Conservation (phyloP, 257 asterid genomes). For the Forsythia suspensa region DNA sequence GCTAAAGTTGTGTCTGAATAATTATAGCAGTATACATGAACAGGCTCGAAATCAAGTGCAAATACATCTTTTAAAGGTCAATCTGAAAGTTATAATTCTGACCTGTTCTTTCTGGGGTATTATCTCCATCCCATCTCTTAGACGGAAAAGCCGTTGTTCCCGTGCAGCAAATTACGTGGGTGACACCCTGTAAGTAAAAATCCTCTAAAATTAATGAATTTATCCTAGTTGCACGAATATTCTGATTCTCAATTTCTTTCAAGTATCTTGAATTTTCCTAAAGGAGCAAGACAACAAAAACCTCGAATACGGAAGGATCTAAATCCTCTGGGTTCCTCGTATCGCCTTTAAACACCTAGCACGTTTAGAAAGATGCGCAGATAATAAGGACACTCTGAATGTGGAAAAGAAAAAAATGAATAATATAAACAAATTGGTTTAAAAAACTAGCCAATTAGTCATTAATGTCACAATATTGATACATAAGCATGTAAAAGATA, state of each 20-base stretch:
- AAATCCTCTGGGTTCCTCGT: conserved; percentile 67
- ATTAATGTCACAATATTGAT: not conserved
- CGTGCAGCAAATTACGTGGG: conserved; percentile 92
- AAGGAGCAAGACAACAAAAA: conserved; percentile 29
- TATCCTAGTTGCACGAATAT: not conserved
- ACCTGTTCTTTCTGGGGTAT: conserved; percentile 98
- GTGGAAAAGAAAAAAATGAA: conserved; percentile 7
- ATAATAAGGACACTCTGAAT: conserved; percentile 25
- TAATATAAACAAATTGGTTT: not conserved
- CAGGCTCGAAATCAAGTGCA: not conserved
- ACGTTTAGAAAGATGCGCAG: conserved; percentile 33
- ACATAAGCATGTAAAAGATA: conserved; percentile 8
- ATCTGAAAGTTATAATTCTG: conserved; percentile 30
- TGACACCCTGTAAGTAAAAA: conserved; percentile 59
- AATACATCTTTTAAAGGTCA: not conserved
- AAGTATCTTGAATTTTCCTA: conserved; percentile 18
- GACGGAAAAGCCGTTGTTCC: conserved; percentile 98
- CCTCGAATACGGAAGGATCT: conserved; percentile 86
- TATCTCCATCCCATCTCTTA: conserved; percentile 95
- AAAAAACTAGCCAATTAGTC: not conserved
- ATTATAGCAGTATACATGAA: conserved; percentile 1
- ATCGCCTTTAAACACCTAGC: conserved; percentile 77
- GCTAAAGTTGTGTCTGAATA: not conserved
- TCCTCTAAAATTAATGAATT: conserved; percentile 4
- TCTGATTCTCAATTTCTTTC: conserved; percentile 7